A percentile compares a stretch with the other conserved stretches of the same genome.
These are phyloP conservation scores for Nymphaea thermarum DNA, from an alignment of 164 flowering plant genomes.

Conservation along the genomic window DNA sequence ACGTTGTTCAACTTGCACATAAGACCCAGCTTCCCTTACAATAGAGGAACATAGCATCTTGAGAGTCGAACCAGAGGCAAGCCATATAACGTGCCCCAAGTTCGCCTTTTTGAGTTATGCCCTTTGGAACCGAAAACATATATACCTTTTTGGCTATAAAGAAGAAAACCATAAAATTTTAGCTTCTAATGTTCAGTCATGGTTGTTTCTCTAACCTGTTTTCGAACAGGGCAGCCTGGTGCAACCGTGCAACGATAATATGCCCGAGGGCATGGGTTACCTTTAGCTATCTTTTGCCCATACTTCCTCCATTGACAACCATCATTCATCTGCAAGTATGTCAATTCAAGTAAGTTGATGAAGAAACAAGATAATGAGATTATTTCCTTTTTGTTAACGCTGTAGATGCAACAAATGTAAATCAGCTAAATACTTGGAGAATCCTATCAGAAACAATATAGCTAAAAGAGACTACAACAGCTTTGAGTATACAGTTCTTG, in stretches of 20 bases:
- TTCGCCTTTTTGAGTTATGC: no score
- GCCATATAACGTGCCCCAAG: neutral
- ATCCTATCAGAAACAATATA: no score
- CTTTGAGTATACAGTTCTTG: no score
- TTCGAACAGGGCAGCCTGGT: conserved; percentile 64
- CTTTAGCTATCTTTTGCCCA: conserved; percentile 69
- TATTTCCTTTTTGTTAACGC: no score
- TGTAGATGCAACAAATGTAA: no score
- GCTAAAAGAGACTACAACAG: no score
- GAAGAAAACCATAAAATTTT: neutral
- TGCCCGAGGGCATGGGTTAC: conserved; percentile 76
- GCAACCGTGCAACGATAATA: conserved; percentile 72
- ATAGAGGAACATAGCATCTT: no score
- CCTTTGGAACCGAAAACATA: neutral
- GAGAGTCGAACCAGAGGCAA: neutral
- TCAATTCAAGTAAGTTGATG: neutral
- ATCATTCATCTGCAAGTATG: conserved; percentile 45
- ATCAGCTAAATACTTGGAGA: no score
- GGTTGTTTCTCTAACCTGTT: conserved; percentile 34
- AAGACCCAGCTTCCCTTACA: no score
- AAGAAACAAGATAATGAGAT: no score
- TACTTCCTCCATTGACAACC: conserved; percentile 85
- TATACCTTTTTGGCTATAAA: neutral
- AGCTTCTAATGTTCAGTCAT: neutral
- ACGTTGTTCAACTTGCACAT: no score